Percentiles rank a stretch among this genome's conserved stretches.
phyloP scores from a whole-genome alignment of 2,329 filamentous ascomycete species.

The Aspergillus ochraceus region DNA sequence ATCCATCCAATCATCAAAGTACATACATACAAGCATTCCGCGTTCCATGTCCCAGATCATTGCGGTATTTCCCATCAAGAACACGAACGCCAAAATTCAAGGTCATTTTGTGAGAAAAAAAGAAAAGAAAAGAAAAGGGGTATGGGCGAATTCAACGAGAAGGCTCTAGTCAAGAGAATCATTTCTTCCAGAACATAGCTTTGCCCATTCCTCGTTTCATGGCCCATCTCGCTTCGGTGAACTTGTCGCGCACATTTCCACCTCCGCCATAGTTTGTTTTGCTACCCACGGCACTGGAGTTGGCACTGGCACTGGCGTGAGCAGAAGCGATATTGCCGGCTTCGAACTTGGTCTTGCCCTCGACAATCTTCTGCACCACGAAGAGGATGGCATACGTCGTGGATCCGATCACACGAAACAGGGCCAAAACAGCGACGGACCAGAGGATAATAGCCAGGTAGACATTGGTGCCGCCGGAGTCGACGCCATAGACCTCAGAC shows the following conservation, averaged over 20 bases:
- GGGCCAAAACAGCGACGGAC: slow-evolving; percentile 79
- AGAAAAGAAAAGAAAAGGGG: slow-evolving; percentile 5
- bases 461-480: slow-evolving; percentile 74
- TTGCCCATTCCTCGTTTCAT: slow-evolving; percentile 33
- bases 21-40: slow-evolving; percentile 11
- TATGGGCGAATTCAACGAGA: neutral
- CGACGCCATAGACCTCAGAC: slow-evolving; percentile 76
- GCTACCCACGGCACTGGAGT: slow-evolving; percentile 21
- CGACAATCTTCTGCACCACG: slow-evolving; percentile 77
- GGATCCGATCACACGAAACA: slow-evolving; percentile 83
- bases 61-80: slow-evolving; percentile 20
- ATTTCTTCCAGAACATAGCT: slow-evolving; percentile 43
- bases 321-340: slow-evolving; percentile 36
- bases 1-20: slow-evolving; percentile 14
- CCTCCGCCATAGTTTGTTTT: slow-evolving; percentile 32
- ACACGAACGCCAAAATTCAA: slow-evolving; percentile 12
- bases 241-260: slow-evolving; percentile 35
- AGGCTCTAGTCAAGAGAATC: slow-evolving; percentile 1
- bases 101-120: neutral
- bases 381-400: slow-evolving; percentile 83
- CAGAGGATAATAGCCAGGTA: slow-evolving; percentile 94
- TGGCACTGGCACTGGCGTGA: slow-evolving; percentile 20
- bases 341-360: slow-evolving; percentile 71
- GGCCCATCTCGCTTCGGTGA: slow-evolving; percentile 37
- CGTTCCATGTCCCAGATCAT: slow-evolving; percentile 12